Evolutionary conservation across 2,329 filamentous ascomycete species (phyloP), one percentile per base, ranked within the genome.

Genomic region (Teratosphaeriaceae sp.): DNA sequence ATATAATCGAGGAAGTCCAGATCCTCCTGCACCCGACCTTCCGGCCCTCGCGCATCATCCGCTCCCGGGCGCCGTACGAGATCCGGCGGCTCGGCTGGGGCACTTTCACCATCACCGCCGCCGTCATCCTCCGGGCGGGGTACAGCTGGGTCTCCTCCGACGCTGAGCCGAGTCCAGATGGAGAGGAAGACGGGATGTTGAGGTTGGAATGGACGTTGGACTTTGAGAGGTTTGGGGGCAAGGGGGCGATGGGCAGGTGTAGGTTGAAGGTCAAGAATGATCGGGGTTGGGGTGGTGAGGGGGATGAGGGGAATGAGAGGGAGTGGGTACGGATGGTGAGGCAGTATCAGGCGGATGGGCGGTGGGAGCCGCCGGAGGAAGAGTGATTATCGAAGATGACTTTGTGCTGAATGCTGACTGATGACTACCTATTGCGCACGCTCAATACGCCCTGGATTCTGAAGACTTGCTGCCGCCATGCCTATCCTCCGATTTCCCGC

Each of bases 11-110:
- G 42, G 60, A 70, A 44, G 64, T 73, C 6, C 63, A 68, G 21
- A 62, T 72, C 3, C 45, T 49, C 16, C 51, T 67, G 51, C 68
- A 72, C 48, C 66, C 65, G 15, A 70, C 68, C 1, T 71, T 71
- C 44, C 58, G 59, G 0, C 66, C 63, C 11, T 58, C 56, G 6
- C 55, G 54, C 8, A 41, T 70, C 2, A 53, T 65, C 3, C 56
- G 65, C 9, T 51, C 55, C 16, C 47, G 56, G 3, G 46, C 64
- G 7, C 69, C 69, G 0, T 72, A 65, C 49, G 60, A 67, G 41
- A 59, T 71, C 27, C 45, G 57, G 6, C 58, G 68, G 2, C 43
- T 63, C 0, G 68, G 68, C 3, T 72, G 69, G 69, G 68, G 69
- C 0, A 51, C 43, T 3, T 72, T 72, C 46, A 60, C 53, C 1